Base-by-base conservation (phyloP, 2,329 filamentous ascomycete genomes). In the Pestalotiopsis sp. region DNA sequence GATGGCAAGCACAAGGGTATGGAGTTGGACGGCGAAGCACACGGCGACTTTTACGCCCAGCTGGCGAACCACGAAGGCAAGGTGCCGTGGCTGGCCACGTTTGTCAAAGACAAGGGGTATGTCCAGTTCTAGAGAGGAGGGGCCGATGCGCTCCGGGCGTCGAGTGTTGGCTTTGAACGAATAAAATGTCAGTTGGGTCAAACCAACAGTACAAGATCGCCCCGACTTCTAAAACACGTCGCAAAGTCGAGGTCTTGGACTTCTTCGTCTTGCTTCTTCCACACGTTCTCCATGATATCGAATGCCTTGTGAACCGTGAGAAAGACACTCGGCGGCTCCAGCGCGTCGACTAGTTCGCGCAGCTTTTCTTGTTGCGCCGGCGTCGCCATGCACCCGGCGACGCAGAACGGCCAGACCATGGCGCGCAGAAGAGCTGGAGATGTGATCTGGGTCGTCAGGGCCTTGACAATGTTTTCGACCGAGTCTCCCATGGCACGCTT, bases 281-380 rank as follows among this genome's bases (percentile, higher is more conserved):
- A 81, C 39, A 77, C 77, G 65, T 74, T 72, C 65, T 79, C 75
- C 78, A 80, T 80, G 35, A 80, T 76, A 26, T 75, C 72, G 6
- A 79, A 68, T 4, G 70, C 71, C 66, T 79, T 81, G 67, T 67
- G 78, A 17, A 83, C 75, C 0, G 83, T 82, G 1, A 85, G 84
- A 67, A 85, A 85, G 1, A 83, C 75, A 80, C 63, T 65, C 4
- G 44, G 63, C 20, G 63, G 75, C 3, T 83, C 82, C 69, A 86
- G 78, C 2, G 75, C 74, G 10, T 71, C 72, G 2, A 82, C 77
- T 73, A 85, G 76, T 3, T 74, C 75, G 1, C 83, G 78, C 60
- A 84, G 84, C n/a, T 77, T 73, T 39, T 75, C 73, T 72, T 84
- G 82, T 39, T 84, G 78, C 22, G 78, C 78, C 0, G 77, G 75